A percentile compares a stretch with the other conserved stretches of the same genome.
Conservation (phyloP, 441 rosid genomes). For the Aleurites moluccanus region DNA sequence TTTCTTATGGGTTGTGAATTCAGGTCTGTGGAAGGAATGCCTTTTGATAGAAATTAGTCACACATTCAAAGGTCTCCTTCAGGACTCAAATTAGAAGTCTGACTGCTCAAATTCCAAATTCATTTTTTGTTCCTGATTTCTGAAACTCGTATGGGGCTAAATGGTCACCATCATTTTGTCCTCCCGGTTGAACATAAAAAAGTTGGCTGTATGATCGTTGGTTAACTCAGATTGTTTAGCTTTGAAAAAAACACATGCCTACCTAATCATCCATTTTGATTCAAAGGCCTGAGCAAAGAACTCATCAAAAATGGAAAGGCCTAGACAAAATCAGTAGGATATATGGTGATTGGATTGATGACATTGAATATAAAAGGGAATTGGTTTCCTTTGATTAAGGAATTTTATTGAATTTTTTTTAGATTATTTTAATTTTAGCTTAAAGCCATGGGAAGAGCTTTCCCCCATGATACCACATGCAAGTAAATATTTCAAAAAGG, state of each 20-base stretch:
- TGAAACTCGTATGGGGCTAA: neutral
- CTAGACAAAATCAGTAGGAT: constrained; percentile 90
- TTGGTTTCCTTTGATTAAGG: neutral
- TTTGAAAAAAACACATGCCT: neutral
- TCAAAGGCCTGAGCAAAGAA: constrained; percentile 70
- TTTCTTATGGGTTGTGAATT: neutral
- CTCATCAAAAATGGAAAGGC: constrained; percentile 88
- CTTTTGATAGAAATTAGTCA: neutral
- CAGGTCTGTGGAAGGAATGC: neutral
- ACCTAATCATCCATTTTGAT: constrained; percentile 29
- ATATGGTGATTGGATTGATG: constrained; percentile 98
- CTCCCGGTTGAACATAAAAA: neutral
- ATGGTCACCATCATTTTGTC: neutral
- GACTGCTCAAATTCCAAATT: neutral
- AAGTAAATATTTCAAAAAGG: neutral
- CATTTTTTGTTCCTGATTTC: neutral
- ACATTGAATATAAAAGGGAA: constrained; percentile 30
- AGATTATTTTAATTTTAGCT: too few species aligned
- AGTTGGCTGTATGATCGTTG: neutral
- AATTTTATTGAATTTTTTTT: neutral
- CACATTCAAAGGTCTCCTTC: neutral
- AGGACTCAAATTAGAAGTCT: neutral
- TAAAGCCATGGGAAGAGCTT: too few species aligned
- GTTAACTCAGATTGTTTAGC: neutral
- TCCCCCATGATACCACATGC: too few species aligned